These are phyloP conservation scores for Calycina herbarum DNA, from an alignment of 2,329 filamentous ascomycete species.

Conservation along the genomic window DNA sequence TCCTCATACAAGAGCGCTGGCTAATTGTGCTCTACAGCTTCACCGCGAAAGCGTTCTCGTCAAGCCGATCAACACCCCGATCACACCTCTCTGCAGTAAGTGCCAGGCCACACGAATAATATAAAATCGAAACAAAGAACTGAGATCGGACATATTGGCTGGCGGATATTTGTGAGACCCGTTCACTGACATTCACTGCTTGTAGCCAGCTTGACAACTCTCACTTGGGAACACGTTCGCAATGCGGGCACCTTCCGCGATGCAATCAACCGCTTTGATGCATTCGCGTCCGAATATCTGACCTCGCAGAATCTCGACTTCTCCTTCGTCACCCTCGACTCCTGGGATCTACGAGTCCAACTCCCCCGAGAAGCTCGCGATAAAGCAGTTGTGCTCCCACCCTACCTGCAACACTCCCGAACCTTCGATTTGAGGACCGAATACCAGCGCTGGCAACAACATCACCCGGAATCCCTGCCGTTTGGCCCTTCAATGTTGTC, in stretches of 20 bases:
- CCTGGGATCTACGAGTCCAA: conserved; percentile 97
- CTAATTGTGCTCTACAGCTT: conserved; percentile 57
- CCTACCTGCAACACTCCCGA: conserved; percentile 95
- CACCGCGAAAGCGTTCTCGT: conserved; percentile 95
- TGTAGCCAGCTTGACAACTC: conserved; percentile 89
- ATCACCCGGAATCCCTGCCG: conserved; percentile 94
- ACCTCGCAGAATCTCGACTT: conserved; percentile 92
- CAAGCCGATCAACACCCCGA: conserved; percentile 97
- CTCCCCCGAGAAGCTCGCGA: conserved; percentile 95
- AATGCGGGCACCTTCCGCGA: conserved; percentile 97
- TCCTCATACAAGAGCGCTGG: conserved; percentile 13
- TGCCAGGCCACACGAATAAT: conserved; percentile 37
- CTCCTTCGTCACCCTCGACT: conserved; percentile 96
- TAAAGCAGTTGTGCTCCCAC: conserved; percentile 94
- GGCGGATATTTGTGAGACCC: background rate
- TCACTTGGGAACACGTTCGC: conserved; percentile 98
- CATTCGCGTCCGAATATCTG: conserved; percentile 89
- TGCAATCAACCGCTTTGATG: conserved; percentile 91
- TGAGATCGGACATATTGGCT: background rate
- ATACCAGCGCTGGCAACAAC: conserved; percentile 97
- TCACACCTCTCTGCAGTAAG: conserved; percentile 98
- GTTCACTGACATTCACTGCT: conserved; percentile 25
- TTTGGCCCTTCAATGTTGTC: conserved; percentile 94
- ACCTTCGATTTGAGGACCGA: conserved; percentile 97
- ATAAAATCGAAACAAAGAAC: conserved; percentile 15